Evolutionary conservation across 2,329 filamentous ascomycete species (phyloP), one percentile per base, ranked within the genome.

Genomic region (Aureobasidium sp.): DNA sequence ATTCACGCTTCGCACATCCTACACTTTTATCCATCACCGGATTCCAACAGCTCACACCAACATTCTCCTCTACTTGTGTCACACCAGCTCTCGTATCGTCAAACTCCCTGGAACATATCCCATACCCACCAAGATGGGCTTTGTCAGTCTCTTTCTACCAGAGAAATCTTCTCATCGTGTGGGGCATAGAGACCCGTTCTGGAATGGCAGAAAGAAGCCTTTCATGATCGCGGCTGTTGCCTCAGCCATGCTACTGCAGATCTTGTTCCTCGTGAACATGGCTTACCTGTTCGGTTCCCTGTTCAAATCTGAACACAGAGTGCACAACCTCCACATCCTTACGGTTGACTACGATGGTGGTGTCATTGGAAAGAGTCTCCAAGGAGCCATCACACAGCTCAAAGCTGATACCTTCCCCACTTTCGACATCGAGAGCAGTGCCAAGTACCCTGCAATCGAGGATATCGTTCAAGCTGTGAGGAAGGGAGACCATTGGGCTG

Each of bases 311-410:
- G 50, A 59, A 11, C 21, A 49, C 21, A 62, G 66, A 55, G 57
- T 65, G 37, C 61, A 69, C 27, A 67, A 67, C 30, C 53, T 73
- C 30, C 63, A 69, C 10, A 48, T 72, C 32, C 66, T 72, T 1
- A 67, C 66, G 16, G 69, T 72, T 11, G 67, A 73, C 62, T 72
- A 71, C 34, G 71, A 72, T 57, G 64, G 64, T 9, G 68, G 68
- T 21, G 63, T 64, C 36, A 62, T 64, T 15, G 52, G 59, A 30
- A 48, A 64, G 42, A 48, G 42, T 49, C 37, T 64, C 3, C n/a
- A 49, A 10, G 60, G 48, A 3, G 59, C 63, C 36, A 47, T 54
- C 27, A 30, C 13, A 29, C 45, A 54, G 13, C 44, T 58, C 8
- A 48, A 50, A 21, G 34, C 62, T 1, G 48, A 52, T 13, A 50